These are phyloP conservation scores for Sporothrix humicola DNA, from an alignment of 2,329 filamentous ascomycete genomes.

Conservation along the genomic window DNA sequence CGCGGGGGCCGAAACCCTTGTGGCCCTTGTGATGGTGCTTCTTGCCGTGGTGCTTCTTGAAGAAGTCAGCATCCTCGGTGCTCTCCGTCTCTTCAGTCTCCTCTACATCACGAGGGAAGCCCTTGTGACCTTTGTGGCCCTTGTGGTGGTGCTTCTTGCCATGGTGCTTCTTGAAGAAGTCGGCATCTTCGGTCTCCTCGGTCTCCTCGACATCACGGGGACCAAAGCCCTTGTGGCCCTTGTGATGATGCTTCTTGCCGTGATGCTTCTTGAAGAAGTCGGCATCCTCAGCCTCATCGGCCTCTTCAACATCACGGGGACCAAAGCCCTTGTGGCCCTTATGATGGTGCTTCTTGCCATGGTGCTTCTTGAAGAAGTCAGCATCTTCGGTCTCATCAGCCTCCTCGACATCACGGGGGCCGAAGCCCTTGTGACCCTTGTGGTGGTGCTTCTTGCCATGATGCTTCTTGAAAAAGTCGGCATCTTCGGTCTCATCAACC, in stretches of 20 bases:
- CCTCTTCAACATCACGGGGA: background rate
- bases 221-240: background rate
- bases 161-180: background rate
- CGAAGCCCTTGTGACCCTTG: slow-evolving; percentile 16
- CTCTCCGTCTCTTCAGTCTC: too few relatives aligned
- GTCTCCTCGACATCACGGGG: slow-evolving; percentile 9
- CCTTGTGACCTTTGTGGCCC: background rate
- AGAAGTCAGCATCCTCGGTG: too few relatives aligned
- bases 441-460: slow-evolving; percentile 26
- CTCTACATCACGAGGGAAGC: background rate
- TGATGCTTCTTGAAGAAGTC: slow-evolving; percentile 21
- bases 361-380: background rate
- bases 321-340: slow-evolving; percentile 18
- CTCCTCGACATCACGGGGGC: slow-evolving; percentile 1
- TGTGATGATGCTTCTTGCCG: slow-evolving; percentile 24
- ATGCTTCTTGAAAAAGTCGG: slow-evolving; percentile 18
- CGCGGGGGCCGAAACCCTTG: background rate
- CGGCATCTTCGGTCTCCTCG: background rate
- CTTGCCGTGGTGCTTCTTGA: background rate
- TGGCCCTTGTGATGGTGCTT: slow-evolving; percentile 11
- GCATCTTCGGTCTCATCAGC: background rate
- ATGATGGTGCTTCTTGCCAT: background rate
- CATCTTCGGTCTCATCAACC: background rate
- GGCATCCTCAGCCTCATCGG: background rate
- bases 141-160: slow-evolving; percentile 21